phyloP scores from a whole-genome alignment of 2,329 filamentous ascomycete genomes.

The Claviceps cyperi region DNA sequence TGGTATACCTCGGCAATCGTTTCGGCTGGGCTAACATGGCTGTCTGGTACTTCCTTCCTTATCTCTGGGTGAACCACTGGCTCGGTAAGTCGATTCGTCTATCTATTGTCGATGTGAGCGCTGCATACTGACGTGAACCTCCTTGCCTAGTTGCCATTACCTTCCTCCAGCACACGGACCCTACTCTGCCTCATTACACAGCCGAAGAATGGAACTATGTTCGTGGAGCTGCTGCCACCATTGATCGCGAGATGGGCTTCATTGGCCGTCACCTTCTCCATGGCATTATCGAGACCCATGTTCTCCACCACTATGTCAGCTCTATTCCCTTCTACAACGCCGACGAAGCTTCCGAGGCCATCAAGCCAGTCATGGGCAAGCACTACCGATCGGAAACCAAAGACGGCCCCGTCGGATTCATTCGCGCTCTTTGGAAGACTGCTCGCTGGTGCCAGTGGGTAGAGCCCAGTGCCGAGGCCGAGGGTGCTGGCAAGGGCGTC shows the following conservation, averaged over 20 bases:
- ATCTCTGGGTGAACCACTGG: conserved; percentile 99
- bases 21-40: conserved; percentile 78
- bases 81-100: conserved; percentile 51
- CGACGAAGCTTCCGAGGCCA: conserved; percentile 85
- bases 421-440: conserved; percentile 67
- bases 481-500: conserved; percentile 69
- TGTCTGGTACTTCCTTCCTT: conserved; percentile 91
- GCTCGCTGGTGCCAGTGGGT: conserved; percentile 93
- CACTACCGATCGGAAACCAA: conserved; percentile 80
- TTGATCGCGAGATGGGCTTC: conserved; percentile 95
- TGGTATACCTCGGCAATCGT: conserved; percentile 56
- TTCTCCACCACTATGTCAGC: conserved; percentile 94
- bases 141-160: conserved; percentile 75
- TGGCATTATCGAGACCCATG: conserved; percentile 95
- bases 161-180: conserved; percentile 94
- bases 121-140: not conserved
- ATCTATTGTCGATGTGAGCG: not conserved
- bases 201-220: conserved; percentile 81
- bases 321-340: conserved; percentile 95
- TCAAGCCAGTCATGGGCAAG: conserved; percentile 85
- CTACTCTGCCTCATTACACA: conserved; percentile 82
- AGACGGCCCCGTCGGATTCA: conserved; percentile 68
- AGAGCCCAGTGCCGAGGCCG: conserved; percentile 71
- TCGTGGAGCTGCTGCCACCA: conserved; percentile 85
- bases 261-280: conserved; percentile 82